phyloP scores from a whole-genome alignment of 2,329 filamentous ascomycete genomes.

The Paraphoma chrysanthemicola region DNA sequence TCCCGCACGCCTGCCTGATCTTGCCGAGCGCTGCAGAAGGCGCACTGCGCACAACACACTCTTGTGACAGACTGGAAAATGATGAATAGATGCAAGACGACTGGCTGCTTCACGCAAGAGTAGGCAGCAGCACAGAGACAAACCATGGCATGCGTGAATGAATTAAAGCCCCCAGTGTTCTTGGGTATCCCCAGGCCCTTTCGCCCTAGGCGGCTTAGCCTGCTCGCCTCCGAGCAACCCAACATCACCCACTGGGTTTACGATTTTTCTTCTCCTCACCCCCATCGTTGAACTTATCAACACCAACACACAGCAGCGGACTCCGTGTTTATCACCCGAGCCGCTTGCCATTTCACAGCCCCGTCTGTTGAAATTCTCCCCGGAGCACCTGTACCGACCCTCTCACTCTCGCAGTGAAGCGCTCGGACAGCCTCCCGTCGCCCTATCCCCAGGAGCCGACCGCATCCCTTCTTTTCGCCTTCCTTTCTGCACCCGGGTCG shows the following conservation, averaged over 20 bases:
- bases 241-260: slow-evolving; percentile 19
- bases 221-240: slow-evolving; percentile 29
- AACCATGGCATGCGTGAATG: slow-evolving; percentile 4
- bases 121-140: not conserved
- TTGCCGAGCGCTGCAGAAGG: not conserved
- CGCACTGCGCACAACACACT: not conserved
- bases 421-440: slow-evolving; percentile 44
- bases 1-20: slow-evolving; percentile 14
- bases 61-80: not conserved
- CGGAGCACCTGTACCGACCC: slow-evolving; percentile 40
- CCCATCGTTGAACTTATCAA: slow-evolving; percentile 43
- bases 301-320: slow-evolving; percentile 38
- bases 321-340: slow-evolving; percentile 39
- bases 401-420: slow-evolving; percentile 41
- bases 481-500: slow-evolving; percentile 39
- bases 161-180: slow-evolving; percentile 2
- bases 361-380: slow-evolving; percentile 46
- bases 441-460: slow-evolving; percentile 36
- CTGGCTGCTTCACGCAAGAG: not conserved
- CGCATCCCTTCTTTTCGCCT: slow-evolving; percentile 28
- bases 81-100: not conserved
- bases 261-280: slow-evolving; percentile 20
- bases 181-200: slow-evolving; percentile 2
- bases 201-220: slow-evolving; percentile 10
- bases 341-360: slow-evolving; percentile 49